A percentile compares a stretch with the other conserved stretches of the same genome.
Conservation (phyloP, 768 basidiomycete genomes). For the Hericium rajendrae region DNA sequence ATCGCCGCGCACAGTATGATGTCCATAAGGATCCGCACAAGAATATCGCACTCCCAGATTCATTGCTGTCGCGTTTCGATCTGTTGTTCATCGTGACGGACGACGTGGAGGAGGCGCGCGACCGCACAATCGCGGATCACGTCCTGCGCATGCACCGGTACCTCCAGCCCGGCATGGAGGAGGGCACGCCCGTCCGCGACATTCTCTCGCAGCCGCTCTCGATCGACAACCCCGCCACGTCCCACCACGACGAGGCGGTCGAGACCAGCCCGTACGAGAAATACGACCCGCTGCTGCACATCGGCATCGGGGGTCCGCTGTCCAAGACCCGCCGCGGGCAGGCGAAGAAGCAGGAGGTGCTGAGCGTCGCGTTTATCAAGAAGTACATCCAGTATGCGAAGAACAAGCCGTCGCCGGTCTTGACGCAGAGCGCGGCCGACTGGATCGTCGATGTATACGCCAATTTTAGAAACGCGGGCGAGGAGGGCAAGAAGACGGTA, state of each 20-base stretch:
- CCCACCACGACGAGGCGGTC: conserved; percentile 35
- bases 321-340: conserved; percentile 39
- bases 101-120: conserved; percentile 91
- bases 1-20: not conserved
- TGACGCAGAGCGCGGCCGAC: conserved; percentile 92
- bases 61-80: conserved; percentile 95
- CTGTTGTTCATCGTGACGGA: conserved; percentile 99
- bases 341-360: conserved; percentile 69
- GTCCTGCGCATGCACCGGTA: conserved; percentile 97
- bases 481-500: conserved; percentile 86
- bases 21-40: conserved; percentile 13
- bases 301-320: conserved; percentile 52
- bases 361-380: conserved; percentile 92
- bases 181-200: conserved; percentile 87
- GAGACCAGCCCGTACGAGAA: conserved; percentile 90
- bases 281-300: conserved; percentile 89
- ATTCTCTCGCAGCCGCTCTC: conserved; percentile 80
- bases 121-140: conserved; percentile 93
- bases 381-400: conserved; percentile 99
- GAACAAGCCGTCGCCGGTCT: conserved; percentile 69
- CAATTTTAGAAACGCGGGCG: conserved; percentile 82
- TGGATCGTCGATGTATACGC: conserved; percentile 91
- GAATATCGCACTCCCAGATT: conserved; percentile 98
- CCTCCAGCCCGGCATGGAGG: conserved; percentile 91
- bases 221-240: conserved; percentile 66